Evolutionary conservation across 495 filamentous ascomycete genomes (phyloP).

Genomic region (Lepraria neglecta): DNA sequence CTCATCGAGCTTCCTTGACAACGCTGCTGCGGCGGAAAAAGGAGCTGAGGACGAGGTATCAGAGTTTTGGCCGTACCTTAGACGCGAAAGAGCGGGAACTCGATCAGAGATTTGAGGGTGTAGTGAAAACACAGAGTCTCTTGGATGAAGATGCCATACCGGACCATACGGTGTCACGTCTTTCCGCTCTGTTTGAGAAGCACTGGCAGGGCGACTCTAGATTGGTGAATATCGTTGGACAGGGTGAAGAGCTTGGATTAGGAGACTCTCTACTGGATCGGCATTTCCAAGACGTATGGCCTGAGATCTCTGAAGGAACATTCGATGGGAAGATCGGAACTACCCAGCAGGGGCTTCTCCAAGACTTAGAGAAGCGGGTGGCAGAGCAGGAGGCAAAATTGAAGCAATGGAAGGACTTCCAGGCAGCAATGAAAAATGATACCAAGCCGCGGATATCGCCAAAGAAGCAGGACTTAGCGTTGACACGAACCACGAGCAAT

Average conservation of each 20-base stretch:
- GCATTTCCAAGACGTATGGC: slow-evolving; percentile 62
- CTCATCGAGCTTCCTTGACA: slow-evolving; percentile 60
- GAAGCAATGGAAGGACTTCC: slow-evolving; percentile 65
- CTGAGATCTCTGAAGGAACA: slow-evolving; percentile 49
- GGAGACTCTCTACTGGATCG: slow-evolving; percentile 58
- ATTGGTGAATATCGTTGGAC: slow-evolving; percentile 60
- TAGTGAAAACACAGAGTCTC: slow-evolving; percentile 18
- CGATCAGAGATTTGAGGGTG: slow-evolving; percentile 16
- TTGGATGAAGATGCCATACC: slow-evolving; percentile 18
- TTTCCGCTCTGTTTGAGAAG: slow-evolving; percentile 48
- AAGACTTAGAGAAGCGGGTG: slow-evolving; percentile 54
- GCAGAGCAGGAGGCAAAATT: slow-evolving; percentile 57
- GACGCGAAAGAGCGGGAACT: slow-evolving; percentile 44
- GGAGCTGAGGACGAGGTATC: slow-evolving; percentile 43
- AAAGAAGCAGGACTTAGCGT: slow-evolving; percentile 18
- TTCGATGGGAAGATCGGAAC: slow-evolving; percentile 43
- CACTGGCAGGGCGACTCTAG: slow-evolving; percentile 70
- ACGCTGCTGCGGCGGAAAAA: slow-evolving; percentile 44
- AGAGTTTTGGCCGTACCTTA: slow-evolving; percentile 54
- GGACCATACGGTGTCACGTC: slow-evolving; percentile 19
- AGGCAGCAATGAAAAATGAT: slow-evolving; percentile 39
- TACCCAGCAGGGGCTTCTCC: slow-evolving; percentile 36
- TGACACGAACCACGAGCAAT: slow-evolving; percentile 5
- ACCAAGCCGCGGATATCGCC: slow-evolving; percentile 20
- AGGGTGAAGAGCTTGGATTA: slow-evolving; percentile 53